Percentiles rank a stretch among this genome's conserved stretches.
phyloP scores from a whole-genome alignment of 331 rosid species.

The Malus hybrid region DNA sequence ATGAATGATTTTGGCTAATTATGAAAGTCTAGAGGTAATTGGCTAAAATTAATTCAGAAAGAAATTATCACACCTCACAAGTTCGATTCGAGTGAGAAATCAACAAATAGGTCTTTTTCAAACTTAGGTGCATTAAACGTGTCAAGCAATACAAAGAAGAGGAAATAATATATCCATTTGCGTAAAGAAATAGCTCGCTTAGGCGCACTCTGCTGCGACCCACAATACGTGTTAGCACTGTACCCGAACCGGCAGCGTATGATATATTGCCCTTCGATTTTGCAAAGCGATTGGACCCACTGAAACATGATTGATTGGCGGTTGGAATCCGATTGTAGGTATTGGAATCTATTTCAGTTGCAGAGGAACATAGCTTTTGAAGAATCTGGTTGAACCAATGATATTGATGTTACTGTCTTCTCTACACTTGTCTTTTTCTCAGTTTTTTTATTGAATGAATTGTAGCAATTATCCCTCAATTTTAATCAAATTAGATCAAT shows the following conservation, averaged over 20 bases:
- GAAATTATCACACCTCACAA: too few relatives aligned
- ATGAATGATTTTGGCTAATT: too few relatives aligned
- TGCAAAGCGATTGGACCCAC: neutral
- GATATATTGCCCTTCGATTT: neutral
- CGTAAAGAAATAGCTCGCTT: neutral
- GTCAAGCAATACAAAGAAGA: neutral
- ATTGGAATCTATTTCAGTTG: neutral
- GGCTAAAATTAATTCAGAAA: too few relatives aligned
- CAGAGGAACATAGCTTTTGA: neutral
- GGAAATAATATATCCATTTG: neutral
- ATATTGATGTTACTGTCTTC: neutral
- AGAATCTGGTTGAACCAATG: neutral
- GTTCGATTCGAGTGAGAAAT: too few relatives aligned
- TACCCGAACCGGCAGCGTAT: too few relatives aligned
- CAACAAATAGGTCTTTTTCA: neutral
- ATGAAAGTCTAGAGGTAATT: too few relatives aligned
- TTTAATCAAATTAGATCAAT: too few relatives aligned
- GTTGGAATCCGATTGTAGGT: neutral
- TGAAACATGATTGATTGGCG: neutral
- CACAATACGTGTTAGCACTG: too few relatives aligned
- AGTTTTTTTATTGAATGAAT: too few relatives aligned
- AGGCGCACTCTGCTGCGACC: neutral
- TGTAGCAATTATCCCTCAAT: rapidly evolving
- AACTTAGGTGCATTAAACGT: neutral
- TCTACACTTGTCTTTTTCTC: too few relatives aligned